A percentile compares a stretch with the other conserved stretches of the same genome.
These are phyloP conservation scores for Cordia subcordata DNA, from an alignment of 257 asterid genomes.

Conservation along the genomic window DNA sequence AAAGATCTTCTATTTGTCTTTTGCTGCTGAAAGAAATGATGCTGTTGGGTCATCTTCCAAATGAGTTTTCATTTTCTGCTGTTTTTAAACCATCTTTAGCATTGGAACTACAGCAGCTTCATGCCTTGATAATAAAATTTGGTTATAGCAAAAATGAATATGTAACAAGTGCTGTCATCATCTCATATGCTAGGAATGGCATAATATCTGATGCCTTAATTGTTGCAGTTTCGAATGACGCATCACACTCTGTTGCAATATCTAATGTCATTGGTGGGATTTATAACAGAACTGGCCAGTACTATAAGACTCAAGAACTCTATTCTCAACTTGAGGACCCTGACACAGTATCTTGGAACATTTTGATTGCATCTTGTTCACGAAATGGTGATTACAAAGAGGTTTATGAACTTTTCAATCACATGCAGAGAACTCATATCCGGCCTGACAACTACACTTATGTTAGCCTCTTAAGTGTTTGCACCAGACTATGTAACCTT, in stretches of 20 bases:
- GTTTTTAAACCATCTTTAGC: constrained; percentile 42
- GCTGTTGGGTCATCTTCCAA: constrained; percentile 46
- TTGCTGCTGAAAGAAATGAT: constrained; percentile 55
- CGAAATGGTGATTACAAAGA: constrained; percentile 66
- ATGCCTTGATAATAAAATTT: constrained; percentile 49
- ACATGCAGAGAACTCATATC: constrained; percentile 49
- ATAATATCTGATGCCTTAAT: constrained; percentile 45
- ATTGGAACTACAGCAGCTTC: constrained; percentile 60
- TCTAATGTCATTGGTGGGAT: constrained; percentile 61
- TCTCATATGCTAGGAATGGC: constrained; percentile 59
- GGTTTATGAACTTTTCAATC: constrained; percentile 62
- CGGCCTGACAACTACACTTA: constrained; percentile 67
- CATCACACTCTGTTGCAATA: constrained; percentile 38
- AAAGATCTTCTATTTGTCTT: constrained; percentile 34
- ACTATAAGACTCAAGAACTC: constrained; percentile 66
- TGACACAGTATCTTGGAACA: constrained; percentile 73
- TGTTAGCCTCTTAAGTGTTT: constrained; percentile 69
- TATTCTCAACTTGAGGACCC: constrained; percentile 67
- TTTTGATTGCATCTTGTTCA: constrained; percentile 82
- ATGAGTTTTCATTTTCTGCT: constrained; percentile 53
- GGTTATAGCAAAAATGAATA: constrained; percentile 52
- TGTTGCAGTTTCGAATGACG: constrained; percentile 24
- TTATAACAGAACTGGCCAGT: constrained; percentile 58
- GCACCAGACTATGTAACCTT: constrained; percentile 58
- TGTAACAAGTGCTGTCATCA: constrained; percentile 55